phyloP scores from a whole-genome alignment of 768 basidiomycete genomes.

The Pulveroboletus sp. region DNA sequence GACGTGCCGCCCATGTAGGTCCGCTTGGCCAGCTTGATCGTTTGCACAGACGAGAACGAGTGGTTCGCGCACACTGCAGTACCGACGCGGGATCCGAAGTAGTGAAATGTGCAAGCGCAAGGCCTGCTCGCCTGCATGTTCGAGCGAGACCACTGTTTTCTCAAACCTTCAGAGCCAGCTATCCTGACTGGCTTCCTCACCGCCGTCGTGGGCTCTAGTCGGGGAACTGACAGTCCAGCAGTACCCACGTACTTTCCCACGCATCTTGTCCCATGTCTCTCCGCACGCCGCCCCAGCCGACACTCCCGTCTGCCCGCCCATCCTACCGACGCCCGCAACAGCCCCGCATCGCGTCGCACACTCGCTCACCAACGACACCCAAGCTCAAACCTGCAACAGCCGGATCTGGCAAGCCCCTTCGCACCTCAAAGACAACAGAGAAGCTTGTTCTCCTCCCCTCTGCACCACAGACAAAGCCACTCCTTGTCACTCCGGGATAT shows the following conservation, averaged over 20 bases:
- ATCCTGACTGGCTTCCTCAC: too few species aligned
- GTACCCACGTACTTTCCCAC: not conserved
- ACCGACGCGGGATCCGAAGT: too few species aligned
- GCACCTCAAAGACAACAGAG: conserved; percentile 88
- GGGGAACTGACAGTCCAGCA: too few species aligned
- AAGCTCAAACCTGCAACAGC: conserved; percentile 17
- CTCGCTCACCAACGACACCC: conserved; percentile 9
- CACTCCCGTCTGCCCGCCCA: conserved; percentile 20
- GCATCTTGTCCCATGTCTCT: conserved; percentile 1
- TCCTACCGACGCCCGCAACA: conserved; percentile 21
- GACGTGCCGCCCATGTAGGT: too few species aligned
- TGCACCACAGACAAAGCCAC: conserved; percentile 80
- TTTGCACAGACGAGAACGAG: too few species aligned
- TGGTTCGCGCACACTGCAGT: too few species aligned
- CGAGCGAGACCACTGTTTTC: too few species aligned
- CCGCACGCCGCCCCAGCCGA: conserved; percentile 20
- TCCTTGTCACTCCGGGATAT: conserved; percentile 26
- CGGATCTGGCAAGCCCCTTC: conserved; percentile 47
- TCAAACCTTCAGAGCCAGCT: too few species aligned
- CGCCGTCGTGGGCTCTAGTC: too few species aligned
- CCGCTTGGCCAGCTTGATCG: too few species aligned
- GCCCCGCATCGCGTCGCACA: conserved; percentile 16
- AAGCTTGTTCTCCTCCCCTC: conserved; percentile 88
- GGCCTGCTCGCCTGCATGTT: too few species aligned
- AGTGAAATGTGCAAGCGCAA: too few species aligned